Evolutionary conservation across 805 yeast species (phyloP), one percentile per base, ranked within the genome.

Genomic region (Lachancea lanzarotensis): DNA sequence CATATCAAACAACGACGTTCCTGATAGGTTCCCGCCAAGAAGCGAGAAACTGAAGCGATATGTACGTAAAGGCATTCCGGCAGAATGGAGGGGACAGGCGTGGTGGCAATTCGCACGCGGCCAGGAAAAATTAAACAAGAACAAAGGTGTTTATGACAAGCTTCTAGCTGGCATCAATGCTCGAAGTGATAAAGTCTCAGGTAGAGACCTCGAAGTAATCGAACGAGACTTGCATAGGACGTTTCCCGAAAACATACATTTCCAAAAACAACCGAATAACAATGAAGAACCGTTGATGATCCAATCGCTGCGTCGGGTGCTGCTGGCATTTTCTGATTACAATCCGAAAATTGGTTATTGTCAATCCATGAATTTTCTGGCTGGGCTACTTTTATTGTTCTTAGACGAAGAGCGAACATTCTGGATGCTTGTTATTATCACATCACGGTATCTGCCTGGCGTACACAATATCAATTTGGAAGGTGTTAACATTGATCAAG

Each of bases 91-190:
- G 52, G 98, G 98, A 1, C 77, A 78, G 52, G 96, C 97, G 0
- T 91, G 98, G 98, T 91, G 93, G 73, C 82, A 80, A 69, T 91
- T 86, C 63, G 95, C 95, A 8, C 81, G 81, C 20, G 98, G 98
- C 2, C 74, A 80, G 45, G 93, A 85, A 43, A 74, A 74, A 52
- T 65, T 88, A 45, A 79, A 75, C 52, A 78, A 79, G 33, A 79
- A 90, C 58, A 69, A 68, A 13, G 96, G 95, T 1, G 74, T 85
- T 2, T 93, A 90, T 62, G 85, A 80, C 37, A 69, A 72, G 48
- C 71, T 91, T 26, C 80, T 87, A 32, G 43, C 49, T 10, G 37
- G 35, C 16, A 19, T 46, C 18, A 26, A 39, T 17, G 38, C 34
- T 35, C 38, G 44, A 35, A 47, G 44, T 20, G 36, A 47, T 20